Percentiles rank a stretch among this genome's conserved stretches.
phyloP scores from a whole-genome alignment of 306 rosid species.

The Prunus padus region DNA sequence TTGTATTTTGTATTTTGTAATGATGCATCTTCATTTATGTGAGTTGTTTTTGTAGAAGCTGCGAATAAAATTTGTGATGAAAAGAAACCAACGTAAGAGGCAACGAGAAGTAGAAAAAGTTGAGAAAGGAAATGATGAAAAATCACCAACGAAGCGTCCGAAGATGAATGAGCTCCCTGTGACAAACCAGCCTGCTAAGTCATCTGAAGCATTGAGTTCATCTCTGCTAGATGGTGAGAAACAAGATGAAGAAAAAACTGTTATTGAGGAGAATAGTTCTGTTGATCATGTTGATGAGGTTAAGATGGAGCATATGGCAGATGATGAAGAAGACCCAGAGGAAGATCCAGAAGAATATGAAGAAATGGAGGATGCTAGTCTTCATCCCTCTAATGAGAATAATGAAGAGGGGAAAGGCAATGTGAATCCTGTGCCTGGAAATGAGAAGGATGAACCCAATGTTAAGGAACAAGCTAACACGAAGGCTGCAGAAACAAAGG shows the following conservation, averaged over 20 bases:
- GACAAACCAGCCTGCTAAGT: conserved; percentile 41
- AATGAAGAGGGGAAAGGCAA: conserved; percentile 34
- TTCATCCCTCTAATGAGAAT: conserved; percentile 46
- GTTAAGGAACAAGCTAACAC: conserved; percentile 37
- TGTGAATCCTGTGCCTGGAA: conserved; percentile 40
- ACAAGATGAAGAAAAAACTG: conserved; percentile 21
- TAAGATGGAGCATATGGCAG: conserved; percentile 66
- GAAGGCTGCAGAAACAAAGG: conserved; percentile 41
- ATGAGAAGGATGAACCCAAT: conserved; percentile 42
- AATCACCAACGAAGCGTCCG: conserved; percentile 51
- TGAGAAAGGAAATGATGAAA: conserved; percentile 42
- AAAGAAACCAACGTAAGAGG: conserved; percentile 82
- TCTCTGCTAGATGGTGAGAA: conserved; percentile 46
- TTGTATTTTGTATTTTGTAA: conserved; percentile 14
- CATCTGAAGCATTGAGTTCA: conserved; percentile 33
- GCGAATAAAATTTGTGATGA: conserved; percentile 65
- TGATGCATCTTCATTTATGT: conserved; percentile 7
- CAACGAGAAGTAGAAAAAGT: conserved; percentile 62
- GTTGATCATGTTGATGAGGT: conserved; percentile 44
- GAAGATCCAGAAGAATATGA: conserved; percentile 90
- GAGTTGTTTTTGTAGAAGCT: conserved; percentile 49
- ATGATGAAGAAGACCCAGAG: conserved; percentile 62
- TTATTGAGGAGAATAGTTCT: conserved; percentile 37
- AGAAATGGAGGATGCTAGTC: conserved; percentile 64
- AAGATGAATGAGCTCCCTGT: conserved; percentile 54